Evolutionary conservation across 495 filamentous ascomycete genomes (phyloP).

Genomic region (Platismatia glauca): DNA sequence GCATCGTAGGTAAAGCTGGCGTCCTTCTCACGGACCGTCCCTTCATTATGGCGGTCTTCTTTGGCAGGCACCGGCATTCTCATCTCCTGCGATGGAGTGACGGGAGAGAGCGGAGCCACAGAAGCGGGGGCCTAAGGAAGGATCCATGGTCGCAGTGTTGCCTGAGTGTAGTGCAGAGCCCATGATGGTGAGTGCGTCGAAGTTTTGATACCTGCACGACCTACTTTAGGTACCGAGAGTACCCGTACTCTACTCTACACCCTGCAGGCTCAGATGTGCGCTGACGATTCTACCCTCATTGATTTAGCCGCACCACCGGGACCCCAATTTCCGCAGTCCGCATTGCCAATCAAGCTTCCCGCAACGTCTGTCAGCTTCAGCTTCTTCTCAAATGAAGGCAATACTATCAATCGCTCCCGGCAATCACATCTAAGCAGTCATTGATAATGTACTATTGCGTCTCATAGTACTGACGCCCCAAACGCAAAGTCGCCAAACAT

Average conservation of each 20-base stretch:
- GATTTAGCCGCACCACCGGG: no score
- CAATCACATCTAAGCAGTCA: background rate
- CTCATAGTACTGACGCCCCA: slow-evolving; percentile 2
- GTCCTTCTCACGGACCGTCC: slow-evolving; percentile 11
- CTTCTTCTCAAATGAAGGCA: background rate
- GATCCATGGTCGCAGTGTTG: background rate
- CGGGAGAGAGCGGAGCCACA: background rate
- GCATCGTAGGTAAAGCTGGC: slow-evolving; percentile 8
- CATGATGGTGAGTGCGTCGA: slow-evolving; percentile 3
- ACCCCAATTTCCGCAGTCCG: background rate
- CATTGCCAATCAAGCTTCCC: background rate
- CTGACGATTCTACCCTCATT: background rate
- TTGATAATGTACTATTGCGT: background rate
- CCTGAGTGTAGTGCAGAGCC: background rate
- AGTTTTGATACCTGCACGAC: background rate
- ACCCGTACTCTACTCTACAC: no score
- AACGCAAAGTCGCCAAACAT: slow-evolving; percentile 13
- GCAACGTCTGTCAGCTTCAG: slow-evolving; percentile 4
- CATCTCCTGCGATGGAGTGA: background rate
- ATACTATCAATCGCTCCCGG: background rate
- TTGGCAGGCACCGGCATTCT: background rate
- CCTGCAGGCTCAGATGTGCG: background rate
- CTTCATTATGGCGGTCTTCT: background rate
- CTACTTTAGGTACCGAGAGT: no score
- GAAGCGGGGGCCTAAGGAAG: background rate